phyloP scores from a whole-genome alignment of 345 rosid genomes.

The Tarenaya hassleriana region DNA sequence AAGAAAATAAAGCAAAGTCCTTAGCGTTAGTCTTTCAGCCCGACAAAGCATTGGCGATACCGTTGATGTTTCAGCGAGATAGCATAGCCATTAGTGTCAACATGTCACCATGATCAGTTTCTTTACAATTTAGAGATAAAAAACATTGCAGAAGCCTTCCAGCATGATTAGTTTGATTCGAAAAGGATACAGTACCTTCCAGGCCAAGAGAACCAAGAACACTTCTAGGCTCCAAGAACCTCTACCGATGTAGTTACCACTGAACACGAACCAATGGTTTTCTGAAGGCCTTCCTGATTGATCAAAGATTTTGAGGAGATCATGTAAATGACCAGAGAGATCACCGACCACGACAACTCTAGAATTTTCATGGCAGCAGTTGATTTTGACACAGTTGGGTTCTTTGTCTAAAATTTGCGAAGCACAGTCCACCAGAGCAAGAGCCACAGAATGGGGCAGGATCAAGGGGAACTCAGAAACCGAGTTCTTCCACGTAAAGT shows the following conservation, averaged over 20 bases:
- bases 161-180: not conserved
- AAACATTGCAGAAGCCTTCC: not conserved
- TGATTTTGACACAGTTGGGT: conserved; percentile 31
- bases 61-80: too few relatives aligned
- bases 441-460: conserved; percentile 30
- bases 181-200: conserved; percentile 41
- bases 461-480: conserved; percentile 24
- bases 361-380: conserved; percentile 17
- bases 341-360: conserved; percentile 41
- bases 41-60: not conserved
- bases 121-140: not conserved
- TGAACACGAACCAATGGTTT: conserved; percentile 30
- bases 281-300: conserved; percentile 40
- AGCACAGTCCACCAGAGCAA: conserved; percentile 30
- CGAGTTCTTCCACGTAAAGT: conserved; percentile 33
- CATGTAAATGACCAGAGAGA: conserved; percentile 38
- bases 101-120: not conserved
- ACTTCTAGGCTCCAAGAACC: conserved; percentile 42
- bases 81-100: not conserved
- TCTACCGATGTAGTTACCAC: conserved; percentile 37
- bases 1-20: not conserved
- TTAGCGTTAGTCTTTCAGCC: not conserved
- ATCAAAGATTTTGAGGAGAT: conserved; percentile 37
- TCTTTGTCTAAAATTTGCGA: conserved; percentile 33
- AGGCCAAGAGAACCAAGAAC: conserved; percentile 40